Base-by-base conservation (phyloP, 2,329 filamentous ascomycete species). In the Fusarium haematococcum region DNA sequence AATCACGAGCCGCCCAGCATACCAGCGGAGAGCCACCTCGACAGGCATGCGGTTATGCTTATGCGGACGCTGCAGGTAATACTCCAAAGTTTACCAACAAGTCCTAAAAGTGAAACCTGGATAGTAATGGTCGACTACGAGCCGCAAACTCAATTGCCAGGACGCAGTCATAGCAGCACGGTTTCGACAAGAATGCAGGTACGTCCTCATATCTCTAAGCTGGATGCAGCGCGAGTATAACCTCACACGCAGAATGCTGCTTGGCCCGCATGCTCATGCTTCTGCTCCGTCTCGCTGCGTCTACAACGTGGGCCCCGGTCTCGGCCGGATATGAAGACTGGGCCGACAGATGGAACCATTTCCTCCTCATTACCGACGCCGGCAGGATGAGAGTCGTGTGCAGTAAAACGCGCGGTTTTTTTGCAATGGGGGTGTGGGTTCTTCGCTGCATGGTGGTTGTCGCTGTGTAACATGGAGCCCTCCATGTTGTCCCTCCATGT, bases 281-380 rank as follows among this genome's bases (percentile, higher is more conserved):
- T 27, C 27, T 52, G 18, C 64, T 57, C 71, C 71, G 25, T 75
- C 37, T 41, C 50, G 30, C 35, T 73, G 62, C 71, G 48, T 73
- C 43, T 52, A 63, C 50, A 20, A 56, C 48, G 62, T 63, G 41
- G 61, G 60, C 65, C 54, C 54, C 69, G 69, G 72, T 75, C 72
- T 75, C 72, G 72, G 72, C 72, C 69, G 72, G 72, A 70, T 74
- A 57, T 73, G 69, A 67, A 58, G 33, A 75, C 72, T 74, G 58
- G 52, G n/a, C 65, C 65, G 72, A 73, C 59, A 62, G 58, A 54
- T 75, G 70, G 59, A 69, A 41, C 69, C 63, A 75, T 67, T 68
- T 45, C 58, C 45, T 54, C 43, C 59, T 71, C 59, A 20, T 73
- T 70, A 20, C 62, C 50, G 50, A 64, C 50, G 37, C 50, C 37